Base-by-base conservation (phyloP, 2,329 filamentous ascomycete species). In the Aspergillus calidoustus region DNA sequence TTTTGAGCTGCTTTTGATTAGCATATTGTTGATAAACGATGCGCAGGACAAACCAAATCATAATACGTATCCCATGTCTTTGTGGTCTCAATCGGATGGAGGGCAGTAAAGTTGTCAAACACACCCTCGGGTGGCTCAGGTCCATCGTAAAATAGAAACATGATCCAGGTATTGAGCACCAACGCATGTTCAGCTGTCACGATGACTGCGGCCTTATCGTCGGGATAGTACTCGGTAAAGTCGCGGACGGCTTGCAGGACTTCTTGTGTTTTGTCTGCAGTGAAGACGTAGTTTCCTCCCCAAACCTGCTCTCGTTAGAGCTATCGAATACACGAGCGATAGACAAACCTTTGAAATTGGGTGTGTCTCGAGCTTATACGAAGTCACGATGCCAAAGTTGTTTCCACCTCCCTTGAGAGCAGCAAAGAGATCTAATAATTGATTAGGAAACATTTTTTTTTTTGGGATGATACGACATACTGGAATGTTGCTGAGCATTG, bases 121-220 rank as follows among this genome's bases (percentile, higher is more conserved):
- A 84, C 80, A 4, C 77, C 82, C 1, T 76, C 68, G 0, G 87
- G 86, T 0, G 82, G 82, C 54, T 75, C 72, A 0, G 81, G 80
- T 1, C 84, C 87, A 71, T 89, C 84, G 71, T 89, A 89, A 76
- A 87, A 89, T 41, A 87, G 70, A 72, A 89, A 89, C 62, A 89
- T 73, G 60, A 86, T 80, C 84, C 85, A 88, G 22, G 83, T 77
- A 63, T 87, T 79, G 51, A 86, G 66, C 0, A 81, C 61, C 11
- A 78, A 77, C 2, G 79, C 69, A 17, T 82, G 76, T 67, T 86
- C 80, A 2, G 81, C 79, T 0, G 85, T 88, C 51, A 84, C 72
- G 64, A 89, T 88, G 50, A 89, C 82, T 13, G 81, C 85, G 0
- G 86, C 87, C 70, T 87, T 87, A 62, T 83, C 79, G 66, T 89